A percentile compares a stretch with the other conserved stretches of the same genome.
These are phyloP conservation scores for Halteria grandinella DNA, from an alignment of 73 alveolate genomes.

Conservation along the genomic window DNA sequence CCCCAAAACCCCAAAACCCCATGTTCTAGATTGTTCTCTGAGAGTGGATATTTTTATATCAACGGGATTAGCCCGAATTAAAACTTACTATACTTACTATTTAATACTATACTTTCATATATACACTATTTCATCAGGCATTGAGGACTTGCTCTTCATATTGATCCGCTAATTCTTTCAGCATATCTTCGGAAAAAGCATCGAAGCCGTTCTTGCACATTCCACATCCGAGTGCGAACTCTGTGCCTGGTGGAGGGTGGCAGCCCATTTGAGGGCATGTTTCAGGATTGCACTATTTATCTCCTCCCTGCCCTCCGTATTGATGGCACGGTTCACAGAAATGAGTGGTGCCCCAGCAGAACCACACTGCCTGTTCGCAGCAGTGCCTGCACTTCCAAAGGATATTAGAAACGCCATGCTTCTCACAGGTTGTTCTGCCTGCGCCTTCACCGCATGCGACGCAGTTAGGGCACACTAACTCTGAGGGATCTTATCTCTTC, in stretches of 20 bases:
- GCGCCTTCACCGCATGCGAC: slow-evolving; percentile 81
- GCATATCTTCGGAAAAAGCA: too few species aligned
- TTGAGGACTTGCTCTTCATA: too few species aligned
- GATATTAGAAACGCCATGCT: slow-evolving; percentile 90
- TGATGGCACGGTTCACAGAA: slow-evolving; percentile 97
- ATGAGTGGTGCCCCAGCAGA: slow-evolving; percentile 98
- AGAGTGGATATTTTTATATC: too few species aligned
- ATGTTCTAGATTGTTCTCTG: too few species aligned
- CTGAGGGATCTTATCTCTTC: slow-evolving; percentile 77
- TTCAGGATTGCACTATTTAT: slow-evolving; percentile 8
- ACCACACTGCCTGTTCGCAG: slow-evolving; percentile 95
- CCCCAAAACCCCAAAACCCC: too few species aligned
- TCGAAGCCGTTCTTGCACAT: slow-evolving; percentile 40
- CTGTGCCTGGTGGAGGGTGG: slow-evolving; percentile 70
- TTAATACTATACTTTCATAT: too few species aligned
- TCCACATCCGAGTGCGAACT: slow-evolving; percentile 68
- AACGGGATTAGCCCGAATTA: too few species aligned
- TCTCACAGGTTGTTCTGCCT: slow-evolving; percentile 83
- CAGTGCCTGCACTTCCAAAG: slow-evolving; percentile 94
- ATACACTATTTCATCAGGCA: too few species aligned
- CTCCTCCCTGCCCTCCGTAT: neutral
- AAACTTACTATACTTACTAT: too few species aligned
- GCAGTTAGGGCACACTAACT: slow-evolving; percentile 91
- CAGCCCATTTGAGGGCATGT: slow-evolving; percentile 52
- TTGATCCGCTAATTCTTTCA: too few species aligned